Evolutionary conservation across 805 yeast species (phyloP), one percentile per base, ranked within the genome.

Genomic region (Starmerella geochares): DNA sequence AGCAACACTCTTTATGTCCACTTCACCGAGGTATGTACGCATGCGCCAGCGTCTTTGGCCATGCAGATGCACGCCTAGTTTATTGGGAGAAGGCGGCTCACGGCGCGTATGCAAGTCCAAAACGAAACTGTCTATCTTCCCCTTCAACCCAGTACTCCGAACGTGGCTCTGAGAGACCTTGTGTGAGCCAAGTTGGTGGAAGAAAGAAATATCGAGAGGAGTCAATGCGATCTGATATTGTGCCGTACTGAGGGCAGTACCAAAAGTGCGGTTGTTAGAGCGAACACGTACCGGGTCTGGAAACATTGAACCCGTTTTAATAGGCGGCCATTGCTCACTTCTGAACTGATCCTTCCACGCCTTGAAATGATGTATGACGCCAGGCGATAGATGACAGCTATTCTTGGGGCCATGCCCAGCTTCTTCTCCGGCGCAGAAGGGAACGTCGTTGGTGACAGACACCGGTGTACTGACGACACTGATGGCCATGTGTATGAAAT

Each of bases 321-420:
- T 75, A 0, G 97, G 95, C 19, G 88, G 69, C 47, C 86, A 78
- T 57, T 83, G 72, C 49, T 81, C 80, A 23, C 90, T 81, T n/a
- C 81, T 75, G 65, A 90, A 90, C 56, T 84, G 74, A 29, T 67
- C 66, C 95, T 96, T 88, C 97, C 97, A 92, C 4, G 65, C 62
- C 60, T 78, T 79, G 67, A 92, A 87, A 52, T 79, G 83, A 7
- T 67, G 62, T 56, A 90, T 71, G 0, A 80, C 74, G 4, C 69
- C 70, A 1, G 96, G 95, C 2, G 87, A 73, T 47, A 90, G 66
- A 62, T 88, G 94, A 40, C 84, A 73, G 1, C 87, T 72, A 65
- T 88, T 90, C 58, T 59, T 32, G 6, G 35, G 20, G 13, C 46
- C 37, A 4, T 17, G 28, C 4, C 28, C 37, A 7, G 14, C 8